Base-by-base conservation (phyloP, 495 filamentous ascomycete genomes). In the Bryoglossum gracile region DNA sequence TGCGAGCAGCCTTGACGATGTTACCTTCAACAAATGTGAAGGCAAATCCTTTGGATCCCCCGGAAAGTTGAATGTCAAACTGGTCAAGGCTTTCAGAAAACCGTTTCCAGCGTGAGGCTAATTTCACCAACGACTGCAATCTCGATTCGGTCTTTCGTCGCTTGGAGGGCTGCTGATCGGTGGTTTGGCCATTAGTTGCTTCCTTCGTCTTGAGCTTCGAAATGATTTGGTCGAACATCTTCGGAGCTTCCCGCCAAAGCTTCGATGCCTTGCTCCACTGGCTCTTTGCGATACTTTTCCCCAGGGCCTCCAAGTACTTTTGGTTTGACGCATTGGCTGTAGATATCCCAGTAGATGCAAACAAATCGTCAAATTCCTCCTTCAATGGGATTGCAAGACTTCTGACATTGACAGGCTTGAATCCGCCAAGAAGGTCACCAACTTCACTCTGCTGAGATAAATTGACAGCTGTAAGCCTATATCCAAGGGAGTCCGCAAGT, bases 391-490 rank as follows among this genome's bases (percentile, higher is more conserved):
- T 75, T 1, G 89, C 85, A 50, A 97, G 76, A 54, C 81, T 90
- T 53, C 89, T 83, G 32, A 90, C 76, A 63, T 86, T 95, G 43
- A 96, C 82, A 2, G 94, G 94, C 62, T 97, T 97, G 70, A 92
- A 97, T 2, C 92, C 92, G 53, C 94, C 94, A 0, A 99, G 68
- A 4, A 99, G 67, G 68, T 99, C 94, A 19, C 88, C 83, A 32
- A 82, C 86, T 67, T 99, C 94, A 62, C 90, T 97, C 59, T 99
- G 94, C 62, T 99, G 94, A 0, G 94, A 97, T 57, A 99, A 62
- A 62, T 99, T 99, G 54, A 97, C 84, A 0, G 89, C 86, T 0
- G 84, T 83, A 2, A 99, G 76, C 53, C 89, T 88, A 52, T 84
- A 81, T 0, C 90, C 83, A 23, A 94, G 75, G 13, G 83, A 70